Percentiles rank a stretch among this genome's conserved stretches.
Evolutionary conservation across 1,284 basidiomycete genomes (phyloP).

Genomic region (Garcileccinum viscosum): DNA sequence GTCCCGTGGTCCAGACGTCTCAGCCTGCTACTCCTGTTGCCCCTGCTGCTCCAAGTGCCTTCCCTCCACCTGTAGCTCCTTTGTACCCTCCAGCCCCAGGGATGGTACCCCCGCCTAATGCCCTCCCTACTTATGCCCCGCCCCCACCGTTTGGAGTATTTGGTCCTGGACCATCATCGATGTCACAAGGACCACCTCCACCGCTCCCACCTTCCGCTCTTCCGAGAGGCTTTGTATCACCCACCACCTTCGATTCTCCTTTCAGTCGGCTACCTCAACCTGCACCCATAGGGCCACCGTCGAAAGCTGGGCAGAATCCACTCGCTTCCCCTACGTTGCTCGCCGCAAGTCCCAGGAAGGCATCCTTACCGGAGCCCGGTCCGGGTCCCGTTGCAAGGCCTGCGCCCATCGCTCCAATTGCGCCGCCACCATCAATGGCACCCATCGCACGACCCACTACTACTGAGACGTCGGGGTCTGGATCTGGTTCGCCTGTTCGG

Average conservation of each 20-base stretch:
- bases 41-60: constrained; percentile 35
- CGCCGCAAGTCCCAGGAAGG: constrained; percentile 42
- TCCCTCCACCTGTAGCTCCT: constrained; percentile 46
- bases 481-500: constrained; percentile 65
- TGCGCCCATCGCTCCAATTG: constrained; percentile 42
- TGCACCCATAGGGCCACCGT: constrained; percentile 64
- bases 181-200: constrained; percentile 49
- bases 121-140: constrained; percentile 56
- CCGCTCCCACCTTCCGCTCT: constrained; percentile 60
- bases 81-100: constrained; percentile 54
- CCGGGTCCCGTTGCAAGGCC: constrained; percentile 71
- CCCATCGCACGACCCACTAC: constrained; percentile 54
- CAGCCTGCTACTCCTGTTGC: constrained; percentile 43
- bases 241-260: constrained; percentile 55
- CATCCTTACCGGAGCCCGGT: constrained; percentile 43
- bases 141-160: constrained; percentile 57
- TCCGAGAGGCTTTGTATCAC: constrained; percentile 54
- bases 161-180: constrained; percentile 45
- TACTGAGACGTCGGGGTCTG: constrained; percentile 54
- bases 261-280: constrained; percentile 48
- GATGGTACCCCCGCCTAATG: constrained; percentile 50
- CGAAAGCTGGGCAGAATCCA: constrained; percentile 46
- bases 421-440: constrained; percentile 42
- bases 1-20: constrained; percentile 32
- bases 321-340: constrained; percentile 47